Evolutionary conservation across 495 filamentous ascomycete species (phyloP).

Genomic region (Glutinoglossum americanum): DNA sequence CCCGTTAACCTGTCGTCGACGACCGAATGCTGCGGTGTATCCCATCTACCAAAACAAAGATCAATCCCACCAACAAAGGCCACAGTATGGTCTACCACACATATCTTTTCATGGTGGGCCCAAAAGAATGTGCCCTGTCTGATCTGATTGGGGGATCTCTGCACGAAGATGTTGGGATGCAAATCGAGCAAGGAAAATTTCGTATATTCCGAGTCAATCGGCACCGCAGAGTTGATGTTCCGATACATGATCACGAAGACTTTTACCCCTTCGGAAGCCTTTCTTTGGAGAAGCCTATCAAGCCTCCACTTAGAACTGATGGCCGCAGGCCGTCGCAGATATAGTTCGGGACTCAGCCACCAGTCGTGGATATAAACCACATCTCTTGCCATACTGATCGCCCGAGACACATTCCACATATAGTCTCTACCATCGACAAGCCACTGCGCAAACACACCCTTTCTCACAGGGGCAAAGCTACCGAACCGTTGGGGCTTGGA

Average conservation of each 20-base stretch:
- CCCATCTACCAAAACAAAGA: slow-evolving; percentile 94
- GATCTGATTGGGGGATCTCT: slow-evolving; percentile 90
- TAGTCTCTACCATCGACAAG: slow-evolving; percentile 91
- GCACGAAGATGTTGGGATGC: slow-evolving; percentile 88
- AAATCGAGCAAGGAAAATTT: slow-evolving; percentile 94
- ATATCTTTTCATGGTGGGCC: slow-evolving; percentile 95
- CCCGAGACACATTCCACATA: slow-evolving; percentile 97
- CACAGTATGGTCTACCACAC: slow-evolving; percentile 85
- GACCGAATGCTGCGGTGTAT: slow-evolving; percentile 78
- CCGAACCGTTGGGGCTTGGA: slow-evolving; percentile 63
- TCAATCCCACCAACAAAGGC: slow-evolving; percentile 95
- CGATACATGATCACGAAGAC: slow-evolving; percentile 96
- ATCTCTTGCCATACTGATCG: slow-evolving; percentile 94
- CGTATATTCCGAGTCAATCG: slow-evolving; percentile 96
- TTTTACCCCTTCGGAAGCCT: slow-evolving; percentile 89
- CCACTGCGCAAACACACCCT: slow-evolving; percentile 82
- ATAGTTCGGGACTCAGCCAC: slow-evolving; percentile 95
- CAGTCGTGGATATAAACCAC: slow-evolving; percentile 99
- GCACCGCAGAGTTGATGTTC: slow-evolving; percentile 93
- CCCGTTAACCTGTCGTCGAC: slow-evolving; percentile 89
- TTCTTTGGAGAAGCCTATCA: slow-evolving; percentile 81
- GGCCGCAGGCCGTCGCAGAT: slow-evolving; percentile 82
- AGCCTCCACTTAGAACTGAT: slow-evolving; percentile 98
- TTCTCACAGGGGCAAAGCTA: slow-evolving; percentile 82
- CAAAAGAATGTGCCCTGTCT: slow-evolving; percentile 99